Evolutionary conservation across 441 rosid genomes (phyloP), one percentile per base, ranked within the genome.

Genomic region (Erodium texanum): DNA sequence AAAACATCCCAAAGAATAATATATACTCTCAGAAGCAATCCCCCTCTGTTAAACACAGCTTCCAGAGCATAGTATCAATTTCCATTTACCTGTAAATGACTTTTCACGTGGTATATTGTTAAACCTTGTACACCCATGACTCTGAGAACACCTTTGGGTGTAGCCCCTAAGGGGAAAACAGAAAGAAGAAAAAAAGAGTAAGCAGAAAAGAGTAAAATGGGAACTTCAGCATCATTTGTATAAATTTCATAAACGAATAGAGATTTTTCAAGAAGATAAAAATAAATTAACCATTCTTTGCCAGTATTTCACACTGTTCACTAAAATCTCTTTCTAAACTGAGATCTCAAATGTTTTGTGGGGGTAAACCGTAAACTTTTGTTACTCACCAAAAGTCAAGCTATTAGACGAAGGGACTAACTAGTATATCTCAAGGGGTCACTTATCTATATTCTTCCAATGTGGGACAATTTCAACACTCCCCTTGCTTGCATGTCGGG

Each of bases 111-210:
- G 68, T 94, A 93, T 78, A 94, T 94, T 73, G 99, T 94, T 74
- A 94, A 80, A 65, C 96, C 99, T 79, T 91, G 97, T 23, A 94
- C 96, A n/a, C 97, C 99, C 99, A 94, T 94, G 65, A 91, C 97
- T 78, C 99, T 83, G 24, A 94, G 96, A 73, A 94, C 97, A 74
- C 99, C 99, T 85, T 94, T 94, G 24, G 99, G 97, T 52, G 99
- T 94, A 73, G 99, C 99, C 74, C 99, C 99, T 94, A 68, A 43
- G 9, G 77, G 71, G 72, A 43, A 64, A 62, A 8, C 54, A 38
- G 9, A 52, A 18, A 52, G 10, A 52, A 8, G 54, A 38, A 41
- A 52, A 18, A 52, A 19, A 52, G 59, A 23, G 16, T 52, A 52
- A 18, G 59, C 19, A 16, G 18, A 52, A 9, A 52, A 18, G 11